phyloP scores from a whole-genome alignment of 805 yeast species.

The Yarrowia porcina region DNA sequence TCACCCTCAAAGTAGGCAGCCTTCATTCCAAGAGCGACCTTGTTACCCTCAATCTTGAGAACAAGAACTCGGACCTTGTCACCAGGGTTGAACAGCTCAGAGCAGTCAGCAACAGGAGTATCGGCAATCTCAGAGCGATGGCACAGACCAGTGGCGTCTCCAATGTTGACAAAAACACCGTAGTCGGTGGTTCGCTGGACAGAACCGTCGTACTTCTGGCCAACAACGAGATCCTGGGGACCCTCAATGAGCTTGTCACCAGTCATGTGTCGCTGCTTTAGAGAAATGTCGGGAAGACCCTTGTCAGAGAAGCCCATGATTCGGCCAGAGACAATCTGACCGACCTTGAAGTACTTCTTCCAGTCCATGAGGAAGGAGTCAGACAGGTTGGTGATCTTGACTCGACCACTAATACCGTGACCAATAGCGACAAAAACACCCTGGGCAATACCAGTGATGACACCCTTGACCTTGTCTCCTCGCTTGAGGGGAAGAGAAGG shows the following conservation, averaged over 20 bases:
- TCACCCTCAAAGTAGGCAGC: conserved; percentile 71
- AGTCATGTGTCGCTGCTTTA: conserved; percentile 74
- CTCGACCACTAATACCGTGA: conserved; percentile 68
- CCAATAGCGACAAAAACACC: conserved; percentile 71
- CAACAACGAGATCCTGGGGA: conserved; percentile 60
- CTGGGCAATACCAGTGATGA: conserved; percentile 72
- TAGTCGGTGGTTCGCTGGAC: conserved; percentile 76
- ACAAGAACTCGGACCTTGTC: conserved; percentile 86
- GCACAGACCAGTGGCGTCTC: conserved; percentile 78
- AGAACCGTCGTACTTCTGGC: conserved; percentile 71
- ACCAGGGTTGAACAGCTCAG: conserved; percentile 75
- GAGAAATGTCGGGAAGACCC: conserved; percentile 67
- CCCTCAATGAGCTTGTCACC: conserved; percentile 45
- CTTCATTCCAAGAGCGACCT: conserved; percentile 86
- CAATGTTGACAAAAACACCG: conserved; percentile 82
- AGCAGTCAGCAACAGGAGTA: conserved; percentile 51
- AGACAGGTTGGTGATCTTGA: conserved; percentile 74
- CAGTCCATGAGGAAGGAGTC: conserved; percentile 82
- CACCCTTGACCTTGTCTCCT: conserved; percentile 80
- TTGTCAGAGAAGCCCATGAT: conserved; percentile 45
- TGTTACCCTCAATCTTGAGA: conserved; percentile 56
- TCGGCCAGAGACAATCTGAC: conserved; percentile 74
- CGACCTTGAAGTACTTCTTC: conserved; percentile 69
- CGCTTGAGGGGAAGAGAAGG: conserved; percentile 42
- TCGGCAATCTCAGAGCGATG: conserved; percentile 81